Base-by-base conservation (phyloP, 495 filamentous ascomycete genomes). In the Penicillium tannophilum region DNA sequence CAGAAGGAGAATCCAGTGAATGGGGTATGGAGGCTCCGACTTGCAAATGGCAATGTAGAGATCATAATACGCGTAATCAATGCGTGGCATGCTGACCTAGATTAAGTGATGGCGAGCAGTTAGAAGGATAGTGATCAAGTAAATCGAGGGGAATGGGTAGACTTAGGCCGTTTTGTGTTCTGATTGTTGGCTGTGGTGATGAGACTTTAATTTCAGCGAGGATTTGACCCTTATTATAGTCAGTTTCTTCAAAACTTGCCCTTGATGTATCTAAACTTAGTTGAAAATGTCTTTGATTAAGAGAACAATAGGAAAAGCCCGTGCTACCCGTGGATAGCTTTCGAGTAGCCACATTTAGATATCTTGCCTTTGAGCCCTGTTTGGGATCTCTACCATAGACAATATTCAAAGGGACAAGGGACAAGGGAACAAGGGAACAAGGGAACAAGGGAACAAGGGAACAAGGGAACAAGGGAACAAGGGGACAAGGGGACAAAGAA, bases 1-100 rank as follows among this genome's bases (percentile, higher is more conserved):
- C 42, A 55, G 9, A 12, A 52, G 49, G 14, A 52, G 5, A 2
- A 31, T 31, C 46, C 46, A 49, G 26, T 49, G 46, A 9, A 8
- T 24, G 6, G 46, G 46, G 6, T 10, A 28, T 6, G 2, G 14
- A 17, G 46, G 16, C 4, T 49, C 12, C 6, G 46, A 5, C 6
- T 41, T 16, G 39, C 39, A 41, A 2, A 41, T 12, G 5, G 39
- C 39, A 41, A 41, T 1, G 39, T 41, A 41, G 14, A 41, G 2
- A 41, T 41, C 39, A 41, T n/a, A 41, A 16, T 41, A 14, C 0
- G 16, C 12, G 1, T 6, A 3, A 6, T 41, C 39, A 17, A 41
- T n/a, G 4, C 6, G 14, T 17, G 39, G 5, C 39, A 41, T 41
- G 5, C n/a, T 41, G 33, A 36, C 6, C 16, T 16, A n/a, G 4